These are phyloP conservation scores for Prosopis cineraria DNA, from an alignment of 306 rosid species.

Conservation along the genomic window DNA sequence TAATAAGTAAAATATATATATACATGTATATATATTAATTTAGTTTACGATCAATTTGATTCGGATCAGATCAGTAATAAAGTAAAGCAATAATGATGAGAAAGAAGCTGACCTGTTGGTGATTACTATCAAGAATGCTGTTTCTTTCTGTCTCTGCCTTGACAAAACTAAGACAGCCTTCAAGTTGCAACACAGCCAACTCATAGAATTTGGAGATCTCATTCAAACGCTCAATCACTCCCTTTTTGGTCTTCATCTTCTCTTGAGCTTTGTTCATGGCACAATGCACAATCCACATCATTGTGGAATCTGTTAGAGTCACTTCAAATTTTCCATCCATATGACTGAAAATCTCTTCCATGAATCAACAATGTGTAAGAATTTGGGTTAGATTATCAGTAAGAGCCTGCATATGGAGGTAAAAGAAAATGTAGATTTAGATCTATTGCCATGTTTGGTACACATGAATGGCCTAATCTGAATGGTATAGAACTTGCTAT, in stretches of 20 bases:
- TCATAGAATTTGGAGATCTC: constrained; percentile 87
- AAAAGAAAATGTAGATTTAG: constrained; percentile 22
- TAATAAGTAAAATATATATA: too few species aligned
- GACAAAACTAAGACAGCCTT: constrained; percentile 79
- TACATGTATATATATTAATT: not conserved
- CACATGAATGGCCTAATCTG: too few species aligned
- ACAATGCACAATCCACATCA: constrained; percentile 79
- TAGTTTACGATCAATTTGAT: not conserved
- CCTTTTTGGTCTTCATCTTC: constrained; percentile 66
- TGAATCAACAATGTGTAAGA: constrained; percentile 27
- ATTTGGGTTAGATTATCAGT: not conserved
- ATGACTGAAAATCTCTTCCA: constrained; percentile 58
- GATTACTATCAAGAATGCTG: constrained; percentile 51
- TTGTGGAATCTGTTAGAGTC: constrained; percentile 77
- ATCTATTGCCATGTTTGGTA: constrained; percentile 11
- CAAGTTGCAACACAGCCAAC: constrained; percentile 84
- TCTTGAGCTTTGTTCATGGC: constrained; percentile 90
- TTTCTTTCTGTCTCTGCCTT: constrained; percentile 53
- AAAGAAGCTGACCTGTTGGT: constrained; percentile 58
- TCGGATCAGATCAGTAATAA: not conserved
- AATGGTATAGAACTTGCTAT: not conserved
- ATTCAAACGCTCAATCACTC: constrained; percentile 67
- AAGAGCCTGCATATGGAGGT: not conserved
- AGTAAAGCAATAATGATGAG: not conserved
- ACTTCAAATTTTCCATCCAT: constrained; percentile 50